phyloP scores from a whole-genome alignment of 495 filamentous ascomycete genomes.

The Podospora fimiseda region DNA sequence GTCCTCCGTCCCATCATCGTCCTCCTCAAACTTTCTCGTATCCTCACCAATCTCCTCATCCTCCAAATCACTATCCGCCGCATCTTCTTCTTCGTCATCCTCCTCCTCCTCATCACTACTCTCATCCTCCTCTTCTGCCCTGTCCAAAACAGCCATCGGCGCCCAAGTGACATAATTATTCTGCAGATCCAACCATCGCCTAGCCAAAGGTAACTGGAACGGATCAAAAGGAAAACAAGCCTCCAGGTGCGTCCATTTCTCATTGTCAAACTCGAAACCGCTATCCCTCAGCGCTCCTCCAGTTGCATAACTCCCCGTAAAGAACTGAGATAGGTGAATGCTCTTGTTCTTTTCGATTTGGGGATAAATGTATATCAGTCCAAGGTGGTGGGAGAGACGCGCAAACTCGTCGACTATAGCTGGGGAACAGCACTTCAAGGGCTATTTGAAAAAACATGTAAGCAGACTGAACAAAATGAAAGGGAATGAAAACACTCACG shows the following conservation, averaged over 20 bases:
- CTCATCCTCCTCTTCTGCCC: conserved; percentile 41
- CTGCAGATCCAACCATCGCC: conserved; percentile 65
- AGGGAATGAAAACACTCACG: conserved; percentile 13
- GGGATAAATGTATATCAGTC: conserved; percentile 79
- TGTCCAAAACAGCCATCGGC: conserved; percentile 62
- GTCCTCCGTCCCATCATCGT: conserved; percentile 45
- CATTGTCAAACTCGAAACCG: conserved; percentile 53
- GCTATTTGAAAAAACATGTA: conserved; percentile 25
- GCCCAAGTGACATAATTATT: conserved; percentile 82
- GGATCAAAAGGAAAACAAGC: conserved; percentile 97
- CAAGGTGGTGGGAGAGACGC: conserved; percentile 71
- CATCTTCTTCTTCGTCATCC: conserved; percentile 40
- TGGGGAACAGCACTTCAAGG: conserved; percentile 92
- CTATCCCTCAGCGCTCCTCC: conserved; percentile 56
- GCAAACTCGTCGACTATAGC: conserved; percentile 88
- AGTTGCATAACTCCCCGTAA: conserved; percentile 37
- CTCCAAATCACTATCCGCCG: conserved; percentile 34
- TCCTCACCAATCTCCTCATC: conserved; percentile 23
- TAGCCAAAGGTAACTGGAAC: conserved; percentile 78
- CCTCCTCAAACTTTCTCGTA: conserved; percentile 46
- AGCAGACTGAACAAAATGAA: neutral
- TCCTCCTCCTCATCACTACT: conserved; percentile 40
- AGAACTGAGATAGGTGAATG: conserved; percentile 58
- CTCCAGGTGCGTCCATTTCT: conserved; percentile 72
- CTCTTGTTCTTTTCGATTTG: conserved; percentile 90